Base-by-base conservation (phyloP, 306 rosid species). In the Nissolia schottii region DNA sequence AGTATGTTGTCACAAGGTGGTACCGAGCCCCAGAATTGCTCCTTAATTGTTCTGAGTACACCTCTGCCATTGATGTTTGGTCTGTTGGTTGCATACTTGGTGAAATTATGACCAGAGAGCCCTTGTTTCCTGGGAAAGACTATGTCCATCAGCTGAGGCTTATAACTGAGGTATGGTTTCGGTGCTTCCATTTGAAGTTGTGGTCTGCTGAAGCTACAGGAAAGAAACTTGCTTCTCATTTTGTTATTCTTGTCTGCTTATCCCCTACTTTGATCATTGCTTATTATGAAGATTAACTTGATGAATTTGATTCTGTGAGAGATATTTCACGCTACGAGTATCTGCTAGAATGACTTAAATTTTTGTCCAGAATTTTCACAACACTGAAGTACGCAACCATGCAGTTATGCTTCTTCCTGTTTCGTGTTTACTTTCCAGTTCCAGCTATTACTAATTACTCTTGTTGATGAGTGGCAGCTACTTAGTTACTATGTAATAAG, bases 51-150 rank as follows among this genome's bases (percentile, higher is more conserved):
- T 88, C 90, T 11, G 94, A 90, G 85, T 90, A 90, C 82, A 90
- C 94, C 14, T 89, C 96, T 70, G 96, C 96, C 12, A 90, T 90
- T 76, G 96, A 90, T 81, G 88, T 90, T 65, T 90, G 96, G 96
- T 90, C 96, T 70, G 94, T 90, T 58, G 96, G 94, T 28, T 90
- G 96, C 87, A 90, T 90, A 59, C 86, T 90, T 28, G 94, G 94
- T 63, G 96, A 90, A 76, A 84, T 90, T 57, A 86, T 84, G 91
- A 90, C 88, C 58, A 78, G 92, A 79, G 88, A 90, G 28, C 96
- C 96, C 45, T 75, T 90, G 72, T 90, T 90, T 84, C 96, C 96
- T 43, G 93, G 96, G 27, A 90, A 88, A 83, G 96, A 90, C 82
- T 88, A 76, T 75, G 81, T 34, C 59, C 76, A 68, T 62, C 71